Evolutionary conservation across 208 protist species (phyloP).

Genomic region (Blechomonas ayalai): DNA sequence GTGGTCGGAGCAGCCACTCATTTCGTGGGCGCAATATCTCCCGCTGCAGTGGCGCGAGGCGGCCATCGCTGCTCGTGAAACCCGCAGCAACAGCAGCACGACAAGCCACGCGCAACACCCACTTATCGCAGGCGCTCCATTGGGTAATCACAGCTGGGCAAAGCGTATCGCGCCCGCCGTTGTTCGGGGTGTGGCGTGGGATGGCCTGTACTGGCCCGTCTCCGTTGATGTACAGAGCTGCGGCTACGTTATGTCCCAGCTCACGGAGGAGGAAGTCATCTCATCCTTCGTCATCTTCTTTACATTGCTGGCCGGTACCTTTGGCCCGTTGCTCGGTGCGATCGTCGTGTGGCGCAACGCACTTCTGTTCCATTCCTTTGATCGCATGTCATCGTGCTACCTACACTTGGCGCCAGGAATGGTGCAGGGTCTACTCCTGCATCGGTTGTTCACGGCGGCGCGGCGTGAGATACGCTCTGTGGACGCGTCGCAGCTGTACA

Average conservation of each 20-base stretch:
- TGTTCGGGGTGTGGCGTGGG: slow-evolving; percentile 13
- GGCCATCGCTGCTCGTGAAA: background rate
- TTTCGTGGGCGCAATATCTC: slow-evolving; percentile 27
- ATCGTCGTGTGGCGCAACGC: slow-evolving; percentile 66
- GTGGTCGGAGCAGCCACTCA: slow-evolving; percentile 39
- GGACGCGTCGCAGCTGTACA: slow-evolving; percentile 23
- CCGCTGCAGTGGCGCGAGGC: slow-evolving; percentile 9
- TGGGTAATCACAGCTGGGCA: background rate
- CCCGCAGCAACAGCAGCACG: background rate
- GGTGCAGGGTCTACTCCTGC: slow-evolving; percentile 46
- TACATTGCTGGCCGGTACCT: slow-evolving; percentile 36
- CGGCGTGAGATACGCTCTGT: slow-evolving; percentile 28
- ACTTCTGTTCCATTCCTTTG: slow-evolving; percentile 60
- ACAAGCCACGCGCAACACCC: background rate
- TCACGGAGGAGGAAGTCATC: slow-evolving; percentile 29
- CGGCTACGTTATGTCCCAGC: slow-evolving; percentile 26
- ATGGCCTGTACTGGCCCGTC: slow-evolving; percentile 38
- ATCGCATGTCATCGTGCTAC: slow-evolving; percentile 66
- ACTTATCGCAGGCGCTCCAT: background rate
- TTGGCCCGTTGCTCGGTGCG: slow-evolving; percentile 54
- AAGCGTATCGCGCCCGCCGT: background rate
- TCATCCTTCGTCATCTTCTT: slow-evolving; percentile 46
- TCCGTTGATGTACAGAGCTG: slow-evolving; percentile 33
- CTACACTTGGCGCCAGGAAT: slow-evolving; percentile 45
- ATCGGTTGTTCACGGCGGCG: slow-evolving; percentile 37